Evolutionary conservation across 495 filamentous ascomycete species (phyloP).

Genomic region (Aspergillus baeticus): DNA sequence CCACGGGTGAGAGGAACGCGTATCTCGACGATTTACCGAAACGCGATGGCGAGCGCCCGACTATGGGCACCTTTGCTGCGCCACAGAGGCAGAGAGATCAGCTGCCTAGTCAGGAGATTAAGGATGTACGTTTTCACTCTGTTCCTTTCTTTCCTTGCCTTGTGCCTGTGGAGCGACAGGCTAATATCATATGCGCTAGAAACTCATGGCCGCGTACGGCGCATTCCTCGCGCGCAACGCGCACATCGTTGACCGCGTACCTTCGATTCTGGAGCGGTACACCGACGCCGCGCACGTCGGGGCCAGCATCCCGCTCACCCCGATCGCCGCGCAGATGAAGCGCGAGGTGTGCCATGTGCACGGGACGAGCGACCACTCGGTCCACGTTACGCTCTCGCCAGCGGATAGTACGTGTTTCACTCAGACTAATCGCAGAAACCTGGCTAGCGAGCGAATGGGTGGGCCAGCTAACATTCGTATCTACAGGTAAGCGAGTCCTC

Average conservation of each 20-base stretch:
- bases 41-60: conserved; percentile 18
- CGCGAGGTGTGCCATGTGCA: conserved; percentile 85
- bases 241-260: conserved; percentile 29
- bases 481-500: conserved; percentile 62
- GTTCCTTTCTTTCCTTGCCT: neutral
- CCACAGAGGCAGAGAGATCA: conserved; percentile 38
- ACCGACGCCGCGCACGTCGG: conserved; percentile 30
- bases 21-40: conserved; percentile 13
- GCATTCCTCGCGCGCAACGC: conserved; percentile 29
- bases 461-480: neutral
- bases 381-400: conserved; percentile 77
- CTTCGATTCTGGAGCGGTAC: conserved; percentile 30
- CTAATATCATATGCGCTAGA: too few species aligned
- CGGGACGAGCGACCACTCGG: conserved; percentile 58
- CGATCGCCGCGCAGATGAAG: conserved; percentile 18
- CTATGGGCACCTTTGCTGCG: conserved; percentile 32
- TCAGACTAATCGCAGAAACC: too few species aligned
- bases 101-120: conserved; percentile 23
- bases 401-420: conserved; percentile 52
- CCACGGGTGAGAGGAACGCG: conserved; percentile 18
- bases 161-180: too few species aligned
- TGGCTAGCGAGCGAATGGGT: too few species aligned
- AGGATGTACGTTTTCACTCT: conserved; percentile 24
- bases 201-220: conserved; percentile 23
- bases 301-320: conserved; percentile 20